These are phyloP conservation scores for Diaporthe vaccinii DNA, from an alignment of 2,329 filamentous ascomycete species.

Conservation along the genomic window DNA sequence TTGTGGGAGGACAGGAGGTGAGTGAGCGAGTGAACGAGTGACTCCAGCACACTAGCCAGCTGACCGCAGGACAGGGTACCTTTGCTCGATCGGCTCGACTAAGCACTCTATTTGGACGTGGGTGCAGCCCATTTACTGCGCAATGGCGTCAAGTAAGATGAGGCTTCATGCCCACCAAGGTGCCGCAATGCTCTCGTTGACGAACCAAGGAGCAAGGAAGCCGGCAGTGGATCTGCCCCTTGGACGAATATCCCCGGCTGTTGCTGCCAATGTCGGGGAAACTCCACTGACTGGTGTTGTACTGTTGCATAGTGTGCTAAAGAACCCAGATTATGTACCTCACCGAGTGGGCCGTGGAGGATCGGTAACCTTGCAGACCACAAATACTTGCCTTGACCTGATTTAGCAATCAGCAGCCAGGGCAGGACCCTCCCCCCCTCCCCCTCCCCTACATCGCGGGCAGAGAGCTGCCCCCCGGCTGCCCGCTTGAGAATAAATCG, in stretches of 20 bases:
- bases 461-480: constrained; percentile 1
- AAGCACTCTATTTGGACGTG: constrained; percentile 35
- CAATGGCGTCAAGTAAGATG: constrained; percentile 33
- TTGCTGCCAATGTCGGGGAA: constrained; percentile 7
- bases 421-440: not conserved
- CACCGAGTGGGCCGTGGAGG: constrained; percentile 23
- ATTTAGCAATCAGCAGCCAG: not conserved
- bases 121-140: constrained; percentile 24
- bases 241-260: not conserved
- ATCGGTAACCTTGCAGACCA: constrained; percentile 16
- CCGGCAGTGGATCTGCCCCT: not conserved
- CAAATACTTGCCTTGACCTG: not conserved
- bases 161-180: constrained; percentile 4
- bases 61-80: constrained; percentile 17
- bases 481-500: not conserved
- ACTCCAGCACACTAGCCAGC: constrained; percentile 9
- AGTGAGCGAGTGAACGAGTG: not conserved
- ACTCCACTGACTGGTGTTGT: not conserved
- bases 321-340: constrained; percentile 15
- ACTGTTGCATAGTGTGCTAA: constrained; percentile 16
- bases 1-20: not conserved
- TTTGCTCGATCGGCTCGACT: constrained; percentile 27
- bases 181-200: not conserved
- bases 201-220: not conserved
- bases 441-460: not conserved